Evolutionary conservation across 352 stramenopile genomes (phyloP).

Genomic region (Phytophthora fragariae): DNA sequence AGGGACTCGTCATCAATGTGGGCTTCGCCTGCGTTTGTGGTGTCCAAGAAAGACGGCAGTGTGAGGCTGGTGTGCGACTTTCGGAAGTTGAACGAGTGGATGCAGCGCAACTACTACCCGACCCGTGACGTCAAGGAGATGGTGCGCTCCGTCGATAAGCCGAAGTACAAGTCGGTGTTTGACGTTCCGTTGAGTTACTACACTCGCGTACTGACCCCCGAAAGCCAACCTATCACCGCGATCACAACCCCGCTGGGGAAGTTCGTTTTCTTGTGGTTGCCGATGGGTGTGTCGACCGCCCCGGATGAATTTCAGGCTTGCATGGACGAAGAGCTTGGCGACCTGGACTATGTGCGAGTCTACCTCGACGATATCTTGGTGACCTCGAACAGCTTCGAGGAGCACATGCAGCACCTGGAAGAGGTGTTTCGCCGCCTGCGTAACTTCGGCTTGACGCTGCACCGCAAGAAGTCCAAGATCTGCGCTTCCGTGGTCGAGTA

Average conservation of each 20-base stretch:
- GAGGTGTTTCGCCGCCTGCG: neutral
- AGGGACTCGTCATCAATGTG: neutral
- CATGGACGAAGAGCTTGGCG: neutral
- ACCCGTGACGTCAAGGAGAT: neutral
- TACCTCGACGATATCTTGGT: neutral
- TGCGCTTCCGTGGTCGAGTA: neutral
- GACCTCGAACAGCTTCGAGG: neutral
- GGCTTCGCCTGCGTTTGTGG: neutral
- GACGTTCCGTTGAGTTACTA: neutral
- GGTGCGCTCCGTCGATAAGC: neutral
- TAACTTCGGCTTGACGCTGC: neutral
- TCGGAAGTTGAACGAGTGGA: slow-evolving; percentile 1
- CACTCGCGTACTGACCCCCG: neutral
- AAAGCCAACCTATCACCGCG: neutral
- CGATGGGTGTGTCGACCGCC: neutral
- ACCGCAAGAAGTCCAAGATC: slow-evolving; percentile 1
- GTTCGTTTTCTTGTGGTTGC: neutral
- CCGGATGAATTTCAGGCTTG: neutral
- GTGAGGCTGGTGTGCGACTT: neutral
- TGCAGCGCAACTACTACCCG: neutral
- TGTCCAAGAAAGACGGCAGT: neutral
- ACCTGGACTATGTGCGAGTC: neutral
- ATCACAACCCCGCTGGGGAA: neutral
- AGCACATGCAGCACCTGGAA: neutral
- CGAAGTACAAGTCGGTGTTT: neutral